A percentile compares a stretch with the other conserved stretches of the same genome.
These are phyloP conservation scores for Zygotorulaspora mrakii DNA, from an alignment of 1,139 yeast genomes.

Conservation along the genomic window DNA sequence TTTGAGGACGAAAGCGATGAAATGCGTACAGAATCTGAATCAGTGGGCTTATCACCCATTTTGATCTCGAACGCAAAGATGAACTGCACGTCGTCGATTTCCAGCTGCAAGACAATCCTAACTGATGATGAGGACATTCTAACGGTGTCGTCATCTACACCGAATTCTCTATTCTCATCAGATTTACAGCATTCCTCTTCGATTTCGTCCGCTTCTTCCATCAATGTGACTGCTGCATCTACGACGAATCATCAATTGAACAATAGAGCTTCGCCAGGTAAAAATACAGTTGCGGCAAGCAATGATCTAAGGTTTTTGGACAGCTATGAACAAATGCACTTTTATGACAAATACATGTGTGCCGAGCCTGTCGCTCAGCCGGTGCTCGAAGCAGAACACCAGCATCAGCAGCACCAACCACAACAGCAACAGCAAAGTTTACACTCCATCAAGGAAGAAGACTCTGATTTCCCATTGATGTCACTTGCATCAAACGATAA, in stretches of 20 bases:
- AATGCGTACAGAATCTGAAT: slow-evolving; percentile 18
- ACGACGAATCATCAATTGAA: background rate
- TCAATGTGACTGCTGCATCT: slow-evolving; percentile 2
- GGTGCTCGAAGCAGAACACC: too few relatives aligned
- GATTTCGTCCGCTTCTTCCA: slow-evolving; percentile 12
- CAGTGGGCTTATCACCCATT: slow-evolving; percentile 8
- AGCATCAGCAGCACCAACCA: slow-evolving; percentile 1
- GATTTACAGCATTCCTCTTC: slow-evolving; percentile 21
- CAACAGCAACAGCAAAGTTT: slow-evolving; percentile 6
- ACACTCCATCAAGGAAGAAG: slow-evolving; percentile 21
- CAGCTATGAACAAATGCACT: slow-evolving; percentile 24
- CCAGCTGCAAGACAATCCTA: slow-evolving; percentile 21
- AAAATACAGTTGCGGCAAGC: slow-evolving; percentile 6
- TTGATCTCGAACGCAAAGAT: slow-evolving; percentile 17
- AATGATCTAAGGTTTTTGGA: slow-evolving; percentile 22
- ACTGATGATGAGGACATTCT: slow-evolving; percentile 26
- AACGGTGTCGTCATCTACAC: slow-evolving; percentile 26
- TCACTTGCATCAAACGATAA: slow-evolving; percentile 3
- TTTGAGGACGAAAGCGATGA: slow-evolving; percentile 33
- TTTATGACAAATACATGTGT: slow-evolving; percentile 20
- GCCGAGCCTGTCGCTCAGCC: slow-evolving; percentile 7
- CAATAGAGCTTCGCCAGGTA: slow-evolving; percentile 1
- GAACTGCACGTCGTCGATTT: slow-evolving; percentile 20
- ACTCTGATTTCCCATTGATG: slow-evolving; percentile 13
- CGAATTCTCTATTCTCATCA: slow-evolving; percentile 27